Base-by-base conservation (phyloP, 225 moss, liverwort and hornwort species). In the Bryum argenteum region DNA sequence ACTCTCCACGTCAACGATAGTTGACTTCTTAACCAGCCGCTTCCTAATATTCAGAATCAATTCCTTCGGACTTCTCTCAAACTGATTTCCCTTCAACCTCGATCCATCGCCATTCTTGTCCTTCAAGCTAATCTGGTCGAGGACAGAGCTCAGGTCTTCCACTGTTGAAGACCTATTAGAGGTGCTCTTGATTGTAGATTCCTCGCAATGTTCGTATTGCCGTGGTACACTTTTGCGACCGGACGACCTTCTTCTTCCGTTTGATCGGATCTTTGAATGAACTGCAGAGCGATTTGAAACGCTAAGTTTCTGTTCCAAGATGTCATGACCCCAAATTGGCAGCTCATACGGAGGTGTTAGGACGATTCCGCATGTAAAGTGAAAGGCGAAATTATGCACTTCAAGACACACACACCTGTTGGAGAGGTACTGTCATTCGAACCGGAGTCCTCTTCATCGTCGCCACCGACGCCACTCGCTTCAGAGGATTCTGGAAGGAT, bases 401-500 rank as follows among this genome's bases (percentile, higher is more conserved):
- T 62, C 37, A 40, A 11, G 11, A 47, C n/a, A 47, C 13, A 66
- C 65, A 20, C 70, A 86, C 86, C 82, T 67, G 75, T 65, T 13
- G 52, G 69, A 41, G 81, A 79, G 18, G 75, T 69, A 54, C 73
- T 78, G 51, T 74, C 58, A 70, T 66, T 58, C 21, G 84, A 79
- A 58, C 77, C 87, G 47, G 70, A 65, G 47, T 72, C 68, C 6
- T 28, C 75, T 28, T 67, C 79, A 13, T 84, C 77, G 11, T 82
- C 79, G 13, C 58, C 77, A 65, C 77, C 79, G 13, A 59, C 18
- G 10, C 57, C 74, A 17, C 84, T 87, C 13, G 41, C 51, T 39
- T 81, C 81, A 10, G 87, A 87, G 33, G 84, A 87, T 24, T 87
- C 87, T 21, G 87, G 87, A 39, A 87, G 81, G 4, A 62, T 23